phyloP scores from a whole-genome alignment of 2,329 filamentous ascomycete species.

The Aspergillus nomiae region DNA sequence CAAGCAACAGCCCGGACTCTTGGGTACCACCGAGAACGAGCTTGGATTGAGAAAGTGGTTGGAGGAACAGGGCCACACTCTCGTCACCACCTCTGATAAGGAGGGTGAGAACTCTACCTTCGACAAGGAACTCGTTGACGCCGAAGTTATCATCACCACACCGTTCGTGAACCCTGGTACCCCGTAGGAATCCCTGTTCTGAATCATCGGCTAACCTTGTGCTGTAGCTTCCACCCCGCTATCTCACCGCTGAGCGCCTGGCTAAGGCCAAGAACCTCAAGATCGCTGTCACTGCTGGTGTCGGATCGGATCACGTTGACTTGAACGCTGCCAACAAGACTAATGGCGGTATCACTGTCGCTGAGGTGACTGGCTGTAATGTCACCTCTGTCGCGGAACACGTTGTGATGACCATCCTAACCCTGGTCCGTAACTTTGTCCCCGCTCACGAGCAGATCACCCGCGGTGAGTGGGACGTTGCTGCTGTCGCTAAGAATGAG shows the following conservation, averaged over 20 bases:
- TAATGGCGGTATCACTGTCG: slow-evolving; percentile 95
- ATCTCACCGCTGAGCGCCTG: slow-evolving; percentile 93
- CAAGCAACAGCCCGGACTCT: slow-evolving; percentile 80
- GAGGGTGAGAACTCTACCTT: slow-evolving; percentile 91
- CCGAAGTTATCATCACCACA: slow-evolving; percentile 98
- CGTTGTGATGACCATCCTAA: slow-evolving; percentile 97
- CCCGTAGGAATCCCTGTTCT: neutral
- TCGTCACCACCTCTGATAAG: slow-evolving; percentile 97
- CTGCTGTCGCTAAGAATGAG: slow-evolving; percentile 95
- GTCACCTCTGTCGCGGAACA: slow-evolving; percentile 99
- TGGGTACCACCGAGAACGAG: slow-evolving; percentile 98
- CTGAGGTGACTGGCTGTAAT: slow-evolving; percentile 97
- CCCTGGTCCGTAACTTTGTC: slow-evolving; percentile 96
- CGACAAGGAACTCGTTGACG: slow-evolving; percentile 92
- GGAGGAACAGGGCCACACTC: slow-evolving; percentile 92
- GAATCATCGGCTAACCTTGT: slow-evolving; percentile 12
- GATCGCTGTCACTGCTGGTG: slow-evolving; percentile 93
- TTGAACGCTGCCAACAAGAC: slow-evolving; percentile 96
- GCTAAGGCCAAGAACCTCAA: slow-evolving; percentile 99
- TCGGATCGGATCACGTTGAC: slow-evolving; percentile 98
- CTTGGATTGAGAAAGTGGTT: slow-evolving; percentile 97
- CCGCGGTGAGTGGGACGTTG: slow-evolving; percentile 91
- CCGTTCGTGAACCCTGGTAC: slow-evolving; percentile 60
- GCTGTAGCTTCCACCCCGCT: slow-evolving; percentile 89
- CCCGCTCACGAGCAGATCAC: slow-evolving; percentile 94